phyloP scores from a whole-genome alignment of 2,329 filamentous ascomycete genomes.

The Alternaria metachromatica region DNA sequence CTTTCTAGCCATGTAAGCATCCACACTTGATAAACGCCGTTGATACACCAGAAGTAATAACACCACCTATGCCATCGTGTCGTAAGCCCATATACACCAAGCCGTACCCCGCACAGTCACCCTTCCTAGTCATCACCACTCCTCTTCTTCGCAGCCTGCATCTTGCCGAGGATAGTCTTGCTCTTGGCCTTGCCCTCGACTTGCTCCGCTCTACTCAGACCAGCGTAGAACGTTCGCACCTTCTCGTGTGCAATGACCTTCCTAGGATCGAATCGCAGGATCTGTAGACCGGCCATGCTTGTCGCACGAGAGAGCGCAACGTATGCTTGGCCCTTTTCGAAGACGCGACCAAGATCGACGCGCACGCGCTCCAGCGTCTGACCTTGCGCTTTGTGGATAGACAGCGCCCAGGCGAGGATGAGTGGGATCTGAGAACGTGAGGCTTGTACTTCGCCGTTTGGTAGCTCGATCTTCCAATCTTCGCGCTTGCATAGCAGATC shows the following conservation, averaged over 20 bases:
- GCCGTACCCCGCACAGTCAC: background rate
- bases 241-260: conserved; percentile 95
- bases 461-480: conserved; percentile 96
- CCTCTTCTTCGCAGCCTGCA: conserved; percentile 29
- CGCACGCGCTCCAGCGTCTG: conserved; percentile 94
- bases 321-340: conserved; percentile 97
- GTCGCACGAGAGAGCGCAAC: conserved; percentile 94
- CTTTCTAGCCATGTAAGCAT: background rate
- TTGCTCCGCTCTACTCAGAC: conserved; percentile 74
- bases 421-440: conserved; percentile 78
- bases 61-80: background rate
- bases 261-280: conserved; percentile 82
- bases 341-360: conserved; percentile 88
- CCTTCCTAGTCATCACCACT: background rate
- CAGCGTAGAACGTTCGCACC: conserved; percentile 84
- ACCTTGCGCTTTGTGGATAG: conserved; percentile 97
- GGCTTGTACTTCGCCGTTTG: conserved; percentile 91
- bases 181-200: conserved; percentile 44
- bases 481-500: conserved; percentile 84
- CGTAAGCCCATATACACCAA: background rate
- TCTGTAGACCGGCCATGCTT: conserved; percentile 83
- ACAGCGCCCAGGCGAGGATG: conserved; percentile 95
- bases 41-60: background rate
- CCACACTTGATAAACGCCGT: background rate
- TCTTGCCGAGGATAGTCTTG: conserved; percentile 38